These are phyloP conservation scores for Daldinia caldariorum DNA, from an alignment of 495 filamentous ascomycete genomes.

Conservation along the genomic window DNA sequence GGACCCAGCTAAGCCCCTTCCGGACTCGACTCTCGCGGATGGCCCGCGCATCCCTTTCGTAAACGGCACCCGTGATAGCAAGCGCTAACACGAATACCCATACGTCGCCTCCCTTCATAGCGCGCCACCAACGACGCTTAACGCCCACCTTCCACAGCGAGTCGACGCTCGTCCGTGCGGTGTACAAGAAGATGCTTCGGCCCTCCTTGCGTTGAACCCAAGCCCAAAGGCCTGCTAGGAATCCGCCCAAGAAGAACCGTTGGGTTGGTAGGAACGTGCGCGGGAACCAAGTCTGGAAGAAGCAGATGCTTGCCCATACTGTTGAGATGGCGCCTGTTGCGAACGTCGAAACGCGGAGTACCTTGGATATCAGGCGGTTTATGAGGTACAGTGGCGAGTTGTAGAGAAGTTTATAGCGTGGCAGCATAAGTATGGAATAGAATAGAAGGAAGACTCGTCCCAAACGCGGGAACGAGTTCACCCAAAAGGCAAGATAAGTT, in stretches of 20 bases:
- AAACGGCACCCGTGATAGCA: constrained; percentile 79
- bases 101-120: constrained; percentile 82
- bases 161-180: constrained; percentile 76
- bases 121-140: constrained; percentile 85
- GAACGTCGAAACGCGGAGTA: constrained; percentile 76
- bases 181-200: constrained; percentile 73
- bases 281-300: constrained; percentile 82
- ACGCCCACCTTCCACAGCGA: constrained; percentile 89
- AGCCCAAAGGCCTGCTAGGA: constrained; percentile 83
- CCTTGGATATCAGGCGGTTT: constrained; percentile 67
- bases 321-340: constrained; percentile 81
- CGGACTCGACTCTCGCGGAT: constrained; percentile 73
- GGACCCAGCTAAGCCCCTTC: constrained; percentile 76
- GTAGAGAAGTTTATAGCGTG: constrained; percentile 71
- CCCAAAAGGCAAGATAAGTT: constrained; percentile 83
- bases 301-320: constrained; percentile 86
- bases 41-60: constrained; percentile 73
- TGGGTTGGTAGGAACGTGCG: constrained; percentile 77
- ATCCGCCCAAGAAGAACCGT: constrained; percentile 88
- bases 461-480: constrained; percentile 80
- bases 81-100: constrained; percentile 80
- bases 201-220: constrained; percentile 72
- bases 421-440: constrained; percentile 70
- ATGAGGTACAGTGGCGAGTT: constrained; percentile 70
- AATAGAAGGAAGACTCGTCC: constrained; percentile 79